These are phyloP conservation scores for Hanseniaspora mollemarum DNA, from an alignment of 805 yeast species.

Conservation along the genomic window DNA sequence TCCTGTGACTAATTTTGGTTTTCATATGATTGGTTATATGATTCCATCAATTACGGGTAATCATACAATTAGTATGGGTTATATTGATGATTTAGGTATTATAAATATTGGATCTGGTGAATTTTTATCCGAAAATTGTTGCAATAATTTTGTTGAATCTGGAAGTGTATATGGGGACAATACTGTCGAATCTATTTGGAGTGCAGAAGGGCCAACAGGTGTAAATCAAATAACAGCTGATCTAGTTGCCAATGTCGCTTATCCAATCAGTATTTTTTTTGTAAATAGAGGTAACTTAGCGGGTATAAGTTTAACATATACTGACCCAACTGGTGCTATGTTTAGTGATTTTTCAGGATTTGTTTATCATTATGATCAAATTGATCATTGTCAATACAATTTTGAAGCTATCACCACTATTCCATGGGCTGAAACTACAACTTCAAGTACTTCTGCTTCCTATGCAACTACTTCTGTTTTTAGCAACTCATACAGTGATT, in stretches of 20 bases:
- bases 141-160: not conserved
- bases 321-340: slow-evolving; percentile 20
- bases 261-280: slow-evolving; percentile 26
- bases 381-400: not conserved
- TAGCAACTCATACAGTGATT: not conserved
- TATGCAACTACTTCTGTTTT: slow-evolving; percentile 17
- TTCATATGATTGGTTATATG: slow-evolving; percentile 4
- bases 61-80: not conserved
- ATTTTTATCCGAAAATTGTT: not conserved
- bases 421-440: not conserved
- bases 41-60: not conserved
- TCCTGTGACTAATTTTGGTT: slow-evolving; percentile 2
- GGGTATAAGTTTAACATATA: slow-evolving; percentile 18
- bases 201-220: slow-evolving; percentile 1
- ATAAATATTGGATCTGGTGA: slow-evolving; percentile 4
- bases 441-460: not conserved
- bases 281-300: slow-evolving; percentile 21
- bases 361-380: not conserved
- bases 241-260: slow-evolving; percentile 23
- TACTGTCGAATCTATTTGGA: slow-evolving; percentile 6
- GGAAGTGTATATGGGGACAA: not conserved
- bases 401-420: not conserved
- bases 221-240: slow-evolving; percentile 16
- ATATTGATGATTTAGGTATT: slow-evolving; percentile 12
- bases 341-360: slow-evolving; percentile 7